These are phyloP conservation scores for Neonectria magnoliae DNA, from an alignment of 2,329 filamentous ascomycete species.

Conservation along the genomic window DNA sequence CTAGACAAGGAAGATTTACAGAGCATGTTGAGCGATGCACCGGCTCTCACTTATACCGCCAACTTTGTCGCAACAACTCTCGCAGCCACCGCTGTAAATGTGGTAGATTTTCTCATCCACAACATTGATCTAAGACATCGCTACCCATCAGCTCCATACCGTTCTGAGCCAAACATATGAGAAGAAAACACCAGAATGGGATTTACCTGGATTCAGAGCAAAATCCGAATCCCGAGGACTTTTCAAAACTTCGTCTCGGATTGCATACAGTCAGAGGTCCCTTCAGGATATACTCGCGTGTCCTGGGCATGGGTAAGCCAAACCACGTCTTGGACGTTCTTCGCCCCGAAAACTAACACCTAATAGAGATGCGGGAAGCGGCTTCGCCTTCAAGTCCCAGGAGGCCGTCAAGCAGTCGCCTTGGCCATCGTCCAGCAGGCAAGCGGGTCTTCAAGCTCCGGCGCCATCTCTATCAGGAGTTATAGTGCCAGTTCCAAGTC, in stretches of 20 bases:
- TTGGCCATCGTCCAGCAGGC: conserved; percentile 8
- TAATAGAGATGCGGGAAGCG: conserved; percentile 18
- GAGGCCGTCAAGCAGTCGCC: background rate
- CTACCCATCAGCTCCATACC: too few species aligned
- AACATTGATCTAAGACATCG: too few species aligned
- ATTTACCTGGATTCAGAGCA: background rate
- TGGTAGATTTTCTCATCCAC: too few species aligned
- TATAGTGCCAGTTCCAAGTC: background rate
- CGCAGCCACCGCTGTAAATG: too few species aligned
- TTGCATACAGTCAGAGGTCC: background rate
- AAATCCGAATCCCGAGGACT: background rate
- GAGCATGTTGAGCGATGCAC: too few species aligned
- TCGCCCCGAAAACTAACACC: background rate
- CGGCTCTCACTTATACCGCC: too few species aligned
- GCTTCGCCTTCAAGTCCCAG: conserved; percentile 7
- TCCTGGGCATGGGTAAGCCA: conserved; percentile 8
- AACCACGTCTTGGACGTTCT: background rate
- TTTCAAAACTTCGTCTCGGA: background rate
- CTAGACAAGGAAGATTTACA: too few species aligned
- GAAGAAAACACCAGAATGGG: too few species aligned
- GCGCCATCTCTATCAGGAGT: conserved; percentile 3
- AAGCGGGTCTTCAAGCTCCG: background rate
- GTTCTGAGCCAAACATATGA: too few species aligned
- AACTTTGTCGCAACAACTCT: too few species aligned
- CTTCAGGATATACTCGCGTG: background rate